Evolutionary conservation across 108 stramenopile genomes (phyloP).

Genomic region (Fistulifera pelliculosa): DNA sequence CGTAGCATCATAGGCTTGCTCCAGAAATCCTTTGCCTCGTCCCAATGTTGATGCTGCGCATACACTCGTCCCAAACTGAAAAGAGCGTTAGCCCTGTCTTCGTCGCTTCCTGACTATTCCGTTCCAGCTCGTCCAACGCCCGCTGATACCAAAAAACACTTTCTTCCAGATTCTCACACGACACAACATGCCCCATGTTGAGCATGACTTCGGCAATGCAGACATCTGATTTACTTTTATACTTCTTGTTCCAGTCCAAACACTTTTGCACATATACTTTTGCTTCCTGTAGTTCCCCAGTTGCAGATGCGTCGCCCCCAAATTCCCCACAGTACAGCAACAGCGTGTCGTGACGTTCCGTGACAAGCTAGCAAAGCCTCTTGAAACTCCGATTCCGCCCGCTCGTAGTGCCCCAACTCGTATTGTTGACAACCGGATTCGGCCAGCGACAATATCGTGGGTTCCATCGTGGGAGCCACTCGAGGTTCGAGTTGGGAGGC

Average conservation of each 20-base stretch:
- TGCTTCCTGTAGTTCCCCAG: neutral
- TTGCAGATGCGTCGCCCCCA: neutral
- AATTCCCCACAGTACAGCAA: neutral
- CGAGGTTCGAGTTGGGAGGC: too few species aligned
- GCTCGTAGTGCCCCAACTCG: too few species aligned
- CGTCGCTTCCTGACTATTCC: neutral
- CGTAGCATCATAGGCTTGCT: conserved; percentile 16
- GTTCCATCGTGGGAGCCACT: too few species aligned
- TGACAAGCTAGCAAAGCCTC: too few species aligned
- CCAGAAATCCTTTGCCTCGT: conserved; percentile 24
- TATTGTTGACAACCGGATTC: too few species aligned
- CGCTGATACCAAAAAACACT: conserved; percentile 16
- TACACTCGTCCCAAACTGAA: conserved; percentile 57
- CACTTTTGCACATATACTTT: neutral
- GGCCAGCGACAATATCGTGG: too few species aligned
- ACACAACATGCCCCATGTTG: conserved; percentile 23
- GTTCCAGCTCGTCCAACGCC: conserved; percentile 12
- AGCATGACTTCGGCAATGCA: conserved; percentile 23
- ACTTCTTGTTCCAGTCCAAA: neutral
- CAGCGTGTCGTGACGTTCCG: neutral
- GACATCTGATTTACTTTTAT: conserved; percentile 4
- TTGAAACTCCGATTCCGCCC: too few species aligned
- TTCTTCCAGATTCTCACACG: conserved; percentile 13
- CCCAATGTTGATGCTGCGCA: conserved; percentile 34
- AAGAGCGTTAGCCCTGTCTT: conserved; percentile 36